Conservation (phyloP, 805 yeast species). For the Monosporozyma solicola region DNA sequence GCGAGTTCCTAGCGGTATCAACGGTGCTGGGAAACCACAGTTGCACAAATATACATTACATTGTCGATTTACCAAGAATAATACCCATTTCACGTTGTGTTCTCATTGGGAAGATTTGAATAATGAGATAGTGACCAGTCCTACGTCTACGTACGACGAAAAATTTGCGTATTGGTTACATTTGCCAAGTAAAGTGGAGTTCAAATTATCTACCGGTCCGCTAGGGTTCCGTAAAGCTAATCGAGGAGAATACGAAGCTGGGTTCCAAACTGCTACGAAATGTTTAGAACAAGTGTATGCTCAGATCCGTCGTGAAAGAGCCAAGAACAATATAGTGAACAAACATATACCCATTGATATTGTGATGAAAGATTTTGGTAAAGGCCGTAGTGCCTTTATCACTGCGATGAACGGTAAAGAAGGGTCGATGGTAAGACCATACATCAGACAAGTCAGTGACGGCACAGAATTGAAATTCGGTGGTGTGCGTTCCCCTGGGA, state of each 20-base stretch:
- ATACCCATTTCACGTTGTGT: constrained; percentile 69
- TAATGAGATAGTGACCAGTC: neutral
- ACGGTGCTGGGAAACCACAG: neutral
- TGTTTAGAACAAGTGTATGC: constrained; percentile 67
- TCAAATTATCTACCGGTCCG: constrained; percentile 70
- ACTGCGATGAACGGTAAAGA: constrained; percentile 84
- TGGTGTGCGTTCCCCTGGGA: constrained; percentile 79
- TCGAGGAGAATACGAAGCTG: constrained; percentile 89
- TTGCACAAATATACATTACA: constrained; percentile 54
- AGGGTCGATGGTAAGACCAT: constrained; percentile 60
- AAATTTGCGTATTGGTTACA: constrained; percentile 25
- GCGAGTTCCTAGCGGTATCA: neutral
- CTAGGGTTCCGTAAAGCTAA: constrained; percentile 85
- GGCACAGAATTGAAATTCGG: constrained; percentile 81
- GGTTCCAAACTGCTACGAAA: constrained; percentile 70
- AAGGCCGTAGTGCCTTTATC: constrained; percentile 80
- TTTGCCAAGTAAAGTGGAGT: constrained; percentile 37
- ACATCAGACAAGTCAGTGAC: constrained; percentile 65
- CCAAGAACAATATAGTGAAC: constrained; percentile 14
- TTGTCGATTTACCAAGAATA: constrained; percentile 71
- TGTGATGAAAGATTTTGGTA: constrained; percentile 73
- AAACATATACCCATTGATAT: constrained; percentile 44
- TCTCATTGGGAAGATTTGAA: constrained; percentile 52
- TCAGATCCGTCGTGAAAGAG: constrained; percentile 44
- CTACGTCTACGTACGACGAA: neutral